These are phyloP conservation scores for Lactarius pseudohatsudake DNA, from an alignment of 768 basidiomycete genomes.

Conservation along the genomic window DNA sequence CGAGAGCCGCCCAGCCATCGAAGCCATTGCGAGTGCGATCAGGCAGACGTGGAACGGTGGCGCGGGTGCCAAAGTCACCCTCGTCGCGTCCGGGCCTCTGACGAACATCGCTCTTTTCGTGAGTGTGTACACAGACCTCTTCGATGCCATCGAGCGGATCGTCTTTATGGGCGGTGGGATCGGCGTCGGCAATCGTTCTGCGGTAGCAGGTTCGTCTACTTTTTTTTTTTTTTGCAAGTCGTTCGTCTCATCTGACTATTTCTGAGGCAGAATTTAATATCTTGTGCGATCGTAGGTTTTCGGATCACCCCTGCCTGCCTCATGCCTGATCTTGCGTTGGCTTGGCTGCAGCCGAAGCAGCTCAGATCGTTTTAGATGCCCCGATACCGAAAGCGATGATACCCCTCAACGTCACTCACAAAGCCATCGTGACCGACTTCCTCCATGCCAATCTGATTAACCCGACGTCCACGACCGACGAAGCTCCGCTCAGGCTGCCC, in stretches of 20 bases:
- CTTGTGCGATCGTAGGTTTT: constrained; percentile 71
- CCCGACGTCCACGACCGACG: constrained; percentile 29
- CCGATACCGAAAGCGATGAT: constrained; percentile 74
- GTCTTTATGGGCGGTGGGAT: constrained; percentile 94
- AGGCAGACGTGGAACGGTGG: constrained; percentile 57
- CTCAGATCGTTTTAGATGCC: constrained; percentile 74
- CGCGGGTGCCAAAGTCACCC: constrained; percentile 55
- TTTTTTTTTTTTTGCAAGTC: constrained; percentile 25
- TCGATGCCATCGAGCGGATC: constrained; percentile 61
- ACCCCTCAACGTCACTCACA: constrained; percentile 87
- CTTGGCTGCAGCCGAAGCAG: constrained; percentile 68
- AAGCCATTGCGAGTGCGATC: constrained; percentile 65
- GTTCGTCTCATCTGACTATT: background rate
- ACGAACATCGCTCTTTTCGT: constrained; percentile 64
- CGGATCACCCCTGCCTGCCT: too few relatives aligned
- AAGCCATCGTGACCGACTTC: constrained; percentile 64
- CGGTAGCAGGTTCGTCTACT: constrained; percentile 60
- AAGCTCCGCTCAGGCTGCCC: constrained; percentile 31
- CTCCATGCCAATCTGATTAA: constrained; percentile 55
- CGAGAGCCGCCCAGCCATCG: constrained; percentile 55
- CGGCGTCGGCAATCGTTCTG: constrained; percentile 76
- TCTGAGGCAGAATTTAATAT: constrained; percentile 67
- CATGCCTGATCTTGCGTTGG: background rate
- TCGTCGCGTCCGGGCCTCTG: constrained; percentile 82
- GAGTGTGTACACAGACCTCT: constrained; percentile 47